Evolutionary conservation across 2,329 filamentous ascomycete species (phyloP), one percentile per base, ranked within the genome.

Genomic region (Cytospora leucostoma): DNA sequence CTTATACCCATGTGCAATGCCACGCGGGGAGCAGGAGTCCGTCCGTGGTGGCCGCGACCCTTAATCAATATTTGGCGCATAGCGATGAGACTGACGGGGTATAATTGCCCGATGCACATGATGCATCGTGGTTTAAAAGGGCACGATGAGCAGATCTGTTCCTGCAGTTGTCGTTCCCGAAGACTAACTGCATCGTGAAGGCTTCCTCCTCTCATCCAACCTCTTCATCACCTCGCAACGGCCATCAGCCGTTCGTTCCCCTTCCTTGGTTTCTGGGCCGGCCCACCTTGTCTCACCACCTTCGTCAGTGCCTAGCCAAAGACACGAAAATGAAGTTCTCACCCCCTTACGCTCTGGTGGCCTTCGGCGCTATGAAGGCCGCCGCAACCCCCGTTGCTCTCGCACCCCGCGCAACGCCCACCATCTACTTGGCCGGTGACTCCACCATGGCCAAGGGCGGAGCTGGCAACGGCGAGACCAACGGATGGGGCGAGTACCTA

Each of bases 401-500:
- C 21, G 68, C 63, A 4, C 67, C 66, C 34, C 66, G 70, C 33
- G 69, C 70, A 7, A 66, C 70, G 35, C 72, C 73, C 11, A 82
- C 77, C 0, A 71, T 84, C 34, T 84, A 82, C 63, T 72, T 84
- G 13, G 80, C 80, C 11, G 83, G 83, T 40, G 83, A 85, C 69
- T 82, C 79, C 8, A 85, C 83, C 7, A 85, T 84, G 82, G 81
- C 81, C 4, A 72, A 70, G 38, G 72, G 69, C 35, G 78, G 77
- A 7, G 77, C 76, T 19, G 76, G 73, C 34, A 75, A 73, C 38
- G 74, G 74, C 27, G 50, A 60, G 27, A 72, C 67, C 13, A 64
- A 71, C 82, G 85, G 85, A 64, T 89, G 87, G 85, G 87, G 86
- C 63, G 76, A 83, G 66, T 87, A 84, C 71, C 74, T 89, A 47